Evolutionary conservation across 108 stramenopile genomes (phyloP), one percentile per base, ranked within the genome.

Genomic region (Pseudonitzschia multistriata): DNA sequence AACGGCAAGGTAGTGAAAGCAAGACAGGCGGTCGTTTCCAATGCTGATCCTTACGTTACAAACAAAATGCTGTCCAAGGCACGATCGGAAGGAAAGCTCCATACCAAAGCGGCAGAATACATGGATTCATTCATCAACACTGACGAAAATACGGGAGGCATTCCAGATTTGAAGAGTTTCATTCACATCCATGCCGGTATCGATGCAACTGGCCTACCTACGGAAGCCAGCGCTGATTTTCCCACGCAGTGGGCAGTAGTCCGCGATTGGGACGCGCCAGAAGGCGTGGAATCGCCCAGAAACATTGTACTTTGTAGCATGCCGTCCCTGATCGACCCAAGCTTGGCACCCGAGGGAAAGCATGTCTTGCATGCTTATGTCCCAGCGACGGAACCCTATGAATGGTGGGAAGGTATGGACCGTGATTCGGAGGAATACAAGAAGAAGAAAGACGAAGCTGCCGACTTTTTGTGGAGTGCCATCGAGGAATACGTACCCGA

Each of bases 191-290:
- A 97, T 79, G 89, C 93, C 19, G 96, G 93, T 24, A 93, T 97
- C 60, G 88, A 92, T 54, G 91, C 89, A 8, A 74, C 83, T 17
- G 91, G 94, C 24, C 80, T 97, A 40, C 91, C 91, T 7, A 68
- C 67, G 21, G 70, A 68, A 25, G 67, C 88, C 28, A 83, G 83
- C 66, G 79, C 82, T 25, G 93, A 92, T 77, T 90, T 96, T 62
- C 93, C 95, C n/a, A 88, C 92, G 6, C 96, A 97, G 73, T 95
- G 95, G 92, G 92, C 96, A 13, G 95, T 97, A n/a, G 87, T 96
- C 0, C 70, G 84, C 34, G 84, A 94, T 42, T 96, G 95, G 95
- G 89, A 89, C 42, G 68, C 48, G 5, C 74, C 74, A 3, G 81
- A 80, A 31, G 91, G 93, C 45, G 88, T 97, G 28, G 96, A 97